Base-by-base conservation (phyloP, 2,329 filamentous ascomycete genomes). In the Aspergillus unguis region DNA sequence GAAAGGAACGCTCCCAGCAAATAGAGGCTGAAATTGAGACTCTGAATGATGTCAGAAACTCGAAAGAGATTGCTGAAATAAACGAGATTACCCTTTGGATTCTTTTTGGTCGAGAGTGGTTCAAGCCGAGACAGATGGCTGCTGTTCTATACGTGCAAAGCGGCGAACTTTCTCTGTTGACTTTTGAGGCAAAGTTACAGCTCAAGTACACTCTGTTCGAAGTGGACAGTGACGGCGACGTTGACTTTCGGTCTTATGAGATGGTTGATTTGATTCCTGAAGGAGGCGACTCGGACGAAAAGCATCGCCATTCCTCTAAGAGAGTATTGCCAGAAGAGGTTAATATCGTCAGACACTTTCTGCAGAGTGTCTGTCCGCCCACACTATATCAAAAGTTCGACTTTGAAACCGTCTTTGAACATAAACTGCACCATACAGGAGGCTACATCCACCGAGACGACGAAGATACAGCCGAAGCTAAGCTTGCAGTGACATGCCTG, bases 71-170 rank as follows among this genome's bases (percentile, higher is more conserved):
- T 26, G 54, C 55, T n/a, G 64, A 66, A 31, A 62, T 67, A 5
- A 66, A 66, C 35, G 61, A 64, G 29, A 58, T 67, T 29, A 58
- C 65, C 27, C 55, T 58, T n/a, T 67, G 64, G 63, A 55, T 62
- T 44, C 52, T 59, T n/a, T 58, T 53, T 11, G 58, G 57, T 6
- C 56, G 55, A 17, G 52, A 57, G 17, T 53, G 53, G 41, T 50
- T 65, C 9, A 42, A 52, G 7, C 35, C 61, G 0, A 44, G 50
- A n/a, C 55, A 58, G 7, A 61, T 67, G 49, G 55, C 59, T 9
- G 58, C 59, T 4, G 56, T 61, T 1, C 48, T 67, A 5, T 56
- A 61, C 32, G 33, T 59, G 2, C 62, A 61, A 25, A 64, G 53
- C 10, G 59, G 62, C 4, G 62, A 65, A 28, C 50, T 52, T 7